Base-by-base conservation (phyloP, 2,329 filamentous ascomycete genomes). In the Thielaviopsis populi region DNA sequence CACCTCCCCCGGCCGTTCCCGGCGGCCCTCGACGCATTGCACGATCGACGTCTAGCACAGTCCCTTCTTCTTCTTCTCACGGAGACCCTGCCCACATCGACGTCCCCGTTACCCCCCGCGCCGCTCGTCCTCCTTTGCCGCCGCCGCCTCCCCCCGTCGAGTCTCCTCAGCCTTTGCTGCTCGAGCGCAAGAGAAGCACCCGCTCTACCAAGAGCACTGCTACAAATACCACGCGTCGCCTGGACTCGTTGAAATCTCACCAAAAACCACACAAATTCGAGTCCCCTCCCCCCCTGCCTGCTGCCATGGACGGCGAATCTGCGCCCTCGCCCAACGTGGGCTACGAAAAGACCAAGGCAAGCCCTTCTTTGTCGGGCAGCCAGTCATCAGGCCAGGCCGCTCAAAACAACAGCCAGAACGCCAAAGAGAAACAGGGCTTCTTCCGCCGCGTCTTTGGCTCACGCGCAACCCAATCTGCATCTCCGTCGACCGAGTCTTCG, bases 361-460 rank as follows among this genome's bases (percentile, higher is more conserved):
- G 75, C 78, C 59, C 78, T 79, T 17, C 78, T 81, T 13, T 43
- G 41, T n/a, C 41, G 8, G 59, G 79, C 80, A 67, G 79, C 80
- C 50, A 76, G 22, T 30, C 50, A 15, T 30, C 50, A 77, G 41
- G 63, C 73, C 59, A 48, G 24, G 24, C 41, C 72, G 66, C 73
- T 72, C 66, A 76, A 71, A 67, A 73, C 74, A 67, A 76, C 71
- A 67, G 76, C 73, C 68, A 77, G 69, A 74, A 74, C 64, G 72
- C 78, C 62, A 89, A 87, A 71, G 86, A 89, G 70, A 84, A 85
- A 65, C 88, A 83, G 8, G 91, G 94, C 22, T 97, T 99, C 77
- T 97, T 97, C 77, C 85, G 90, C 69, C 84, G 92, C 67, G 88
- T 97, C 46, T 97, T 97, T 76, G 89, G 78, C 54, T 87, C 86